A percentile compares a stretch with the other conserved stretches of the same genome.
Conservation (phyloP, 2,329 filamentous ascomycete species). For the Trichoderma sp. region DNA sequence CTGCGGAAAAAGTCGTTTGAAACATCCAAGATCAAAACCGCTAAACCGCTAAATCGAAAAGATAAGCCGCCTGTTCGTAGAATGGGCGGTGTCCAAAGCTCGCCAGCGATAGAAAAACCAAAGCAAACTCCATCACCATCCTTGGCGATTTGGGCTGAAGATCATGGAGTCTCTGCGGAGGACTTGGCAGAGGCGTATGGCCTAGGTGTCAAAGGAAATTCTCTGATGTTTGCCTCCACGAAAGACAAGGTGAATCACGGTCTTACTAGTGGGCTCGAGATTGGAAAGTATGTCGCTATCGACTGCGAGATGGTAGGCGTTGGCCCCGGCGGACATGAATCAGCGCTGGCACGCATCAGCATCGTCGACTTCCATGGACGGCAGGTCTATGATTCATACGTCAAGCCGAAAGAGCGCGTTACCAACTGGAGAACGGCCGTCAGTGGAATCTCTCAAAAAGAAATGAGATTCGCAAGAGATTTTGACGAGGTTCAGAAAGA, state of each 20-base stretch:
- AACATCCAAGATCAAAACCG: constrained; percentile 6
- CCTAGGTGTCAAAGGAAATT: constrained; percentile 48
- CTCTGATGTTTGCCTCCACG: constrained; percentile 44
- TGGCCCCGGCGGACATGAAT: constrained; percentile 65
- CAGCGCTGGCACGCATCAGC: constrained; percentile 80
- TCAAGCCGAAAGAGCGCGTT: constrained; percentile 72
- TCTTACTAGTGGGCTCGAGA: constrained; percentile 57
- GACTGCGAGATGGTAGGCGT: constrained; percentile 99
- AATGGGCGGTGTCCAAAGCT: constrained; percentile 60
- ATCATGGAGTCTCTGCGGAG: constrained; percentile 59
- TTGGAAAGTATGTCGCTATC: constrained; percentile 87
- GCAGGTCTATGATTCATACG: constrained; percentile 92
- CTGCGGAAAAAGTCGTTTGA: constrained; percentile 32
- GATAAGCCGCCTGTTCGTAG: constrained; percentile 10
- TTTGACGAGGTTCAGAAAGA: constrained; percentile 76
- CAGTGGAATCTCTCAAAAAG: constrained; percentile 73
- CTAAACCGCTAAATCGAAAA: constrained; percentile 12
- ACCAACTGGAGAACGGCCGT: constrained; percentile 88
- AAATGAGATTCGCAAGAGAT: constrained; percentile 65
- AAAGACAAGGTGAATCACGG: constrained; percentile 62
- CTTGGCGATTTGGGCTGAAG: constrained; percentile 58
- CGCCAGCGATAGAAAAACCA: constrained; percentile 39
- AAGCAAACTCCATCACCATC: constrained; percentile 48
- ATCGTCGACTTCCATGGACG: constrained; percentile 91
- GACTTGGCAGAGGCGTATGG: constrained; percentile 61